Evolutionary conservation across 768 basidiomycete species (phyloP).

Genomic region (Calocybe cyanea): DNA sequence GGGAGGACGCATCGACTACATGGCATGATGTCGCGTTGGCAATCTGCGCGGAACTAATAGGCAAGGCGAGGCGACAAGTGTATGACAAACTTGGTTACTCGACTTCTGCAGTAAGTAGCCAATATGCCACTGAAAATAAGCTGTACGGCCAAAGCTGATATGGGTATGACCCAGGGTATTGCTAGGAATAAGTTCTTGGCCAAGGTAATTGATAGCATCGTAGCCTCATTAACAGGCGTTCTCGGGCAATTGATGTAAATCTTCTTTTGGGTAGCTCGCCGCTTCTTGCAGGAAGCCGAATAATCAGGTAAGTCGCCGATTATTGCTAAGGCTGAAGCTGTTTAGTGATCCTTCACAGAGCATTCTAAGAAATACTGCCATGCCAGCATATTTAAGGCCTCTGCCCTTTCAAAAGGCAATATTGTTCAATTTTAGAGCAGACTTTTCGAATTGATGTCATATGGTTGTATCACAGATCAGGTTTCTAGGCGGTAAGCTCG

Average conservation of each 20-base stretch:
- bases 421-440: constrained; percentile 4
- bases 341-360: constrained; percentile 48
- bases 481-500: constrained; percentile 92
- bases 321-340: background rate
- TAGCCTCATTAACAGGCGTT: too few species aligned
- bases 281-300: constrained; percentile 93
- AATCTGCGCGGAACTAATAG: constrained; percentile 85
- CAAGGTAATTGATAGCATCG: constrained; percentile 60
- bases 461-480: constrained; percentile 65
- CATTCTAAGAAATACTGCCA: constrained; percentile 77
- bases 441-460: background rate
- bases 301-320: constrained; percentile 53
- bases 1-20: constrained; percentile 39
- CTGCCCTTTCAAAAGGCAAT: constrained; percentile 91
- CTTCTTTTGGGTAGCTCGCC: constrained; percentile 56
- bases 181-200: constrained; percentile 93
- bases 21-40: constrained; percentile 95
- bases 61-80: constrained; percentile 66
- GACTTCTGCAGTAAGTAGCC: constrained; percentile 86
- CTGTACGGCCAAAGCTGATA: too few species aligned
- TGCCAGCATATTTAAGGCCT: constrained; percentile 79
- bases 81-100: constrained; percentile 78
- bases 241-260: too few species aligned
- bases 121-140: too few species aligned
- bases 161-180: constrained; percentile 64